Percentiles rank a stretch among this genome's conserved stretches.
Evolutionary conservation across 2,329 filamentous ascomycete species (phyloP).

Genomic region (Taxawa tesnikishii): DNA sequence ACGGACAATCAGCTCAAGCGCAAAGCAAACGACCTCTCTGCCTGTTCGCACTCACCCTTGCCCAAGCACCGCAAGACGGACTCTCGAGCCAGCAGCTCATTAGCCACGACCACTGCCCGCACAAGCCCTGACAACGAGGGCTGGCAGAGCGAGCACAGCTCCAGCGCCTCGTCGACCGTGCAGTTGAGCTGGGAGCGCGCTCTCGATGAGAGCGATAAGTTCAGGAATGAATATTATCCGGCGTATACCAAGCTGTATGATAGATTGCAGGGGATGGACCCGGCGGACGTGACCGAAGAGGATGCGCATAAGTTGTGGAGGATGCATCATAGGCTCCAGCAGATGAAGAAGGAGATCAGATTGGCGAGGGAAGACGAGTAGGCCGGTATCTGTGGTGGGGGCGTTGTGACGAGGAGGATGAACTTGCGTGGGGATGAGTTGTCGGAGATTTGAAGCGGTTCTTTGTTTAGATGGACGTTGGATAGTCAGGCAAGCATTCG

Average conservation of each 20-base stretch:
- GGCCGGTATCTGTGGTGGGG: no score
- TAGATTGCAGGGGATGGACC: constrained; percentile 14
- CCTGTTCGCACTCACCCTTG: constrained; percentile 10
- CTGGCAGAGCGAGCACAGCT: constrained; percentile 11
- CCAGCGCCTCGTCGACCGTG: constrained; percentile 11
- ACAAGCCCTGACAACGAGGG: not conserved
- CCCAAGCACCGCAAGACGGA: constrained; percentile 20
- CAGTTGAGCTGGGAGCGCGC: constrained; percentile 17
- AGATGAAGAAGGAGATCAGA: constrained; percentile 46
- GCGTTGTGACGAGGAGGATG: no score
- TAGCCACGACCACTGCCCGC: constrained; percentile 6
- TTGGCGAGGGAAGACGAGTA: constrained; percentile 19
- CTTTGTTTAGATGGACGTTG: no score
- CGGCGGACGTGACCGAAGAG: constrained; percentile 15
- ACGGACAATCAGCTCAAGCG: constrained; percentile 28
- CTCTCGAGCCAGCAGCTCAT: constrained; percentile 10
- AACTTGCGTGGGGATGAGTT: no score
- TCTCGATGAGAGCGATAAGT: constrained; percentile 34
- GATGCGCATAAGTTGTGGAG: constrained; percentile 41
- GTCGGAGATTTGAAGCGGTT: no score
- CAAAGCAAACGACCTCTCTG: constrained; percentile 27
- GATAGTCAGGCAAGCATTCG: no score
- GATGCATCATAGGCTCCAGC: constrained; percentile 41
- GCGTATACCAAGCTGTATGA: constrained; percentile 46
- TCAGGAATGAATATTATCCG: constrained; percentile 43